Conservation (phyloP, 139 green algal genomes). For the Auxenochlorella pyrenoidosa region DNA sequence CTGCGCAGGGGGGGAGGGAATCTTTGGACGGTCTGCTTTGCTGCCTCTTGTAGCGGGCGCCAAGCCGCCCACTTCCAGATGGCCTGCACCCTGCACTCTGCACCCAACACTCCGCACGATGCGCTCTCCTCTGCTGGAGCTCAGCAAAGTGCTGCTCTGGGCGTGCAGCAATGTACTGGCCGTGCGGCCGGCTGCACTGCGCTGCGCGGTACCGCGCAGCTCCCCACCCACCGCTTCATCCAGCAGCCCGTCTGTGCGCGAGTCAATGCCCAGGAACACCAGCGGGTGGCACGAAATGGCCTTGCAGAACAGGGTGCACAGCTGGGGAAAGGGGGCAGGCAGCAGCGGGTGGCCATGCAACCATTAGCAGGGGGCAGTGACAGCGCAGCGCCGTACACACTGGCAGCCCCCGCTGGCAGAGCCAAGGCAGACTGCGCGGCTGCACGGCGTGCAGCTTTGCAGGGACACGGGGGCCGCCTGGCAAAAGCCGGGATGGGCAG, state of each 20-base stretch:
- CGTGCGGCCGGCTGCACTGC: neutral
- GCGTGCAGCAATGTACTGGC: neutral
- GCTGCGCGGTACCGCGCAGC: neutral
- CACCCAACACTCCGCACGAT: too few relatives aligned
- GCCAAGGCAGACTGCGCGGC: neutral
- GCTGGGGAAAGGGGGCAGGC: neutral
- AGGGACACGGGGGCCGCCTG: neutral
- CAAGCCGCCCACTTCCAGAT: too few relatives aligned
- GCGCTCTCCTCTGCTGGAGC: too few relatives aligned
- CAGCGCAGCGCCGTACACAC: too few relatives aligned
- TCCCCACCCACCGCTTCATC: neutral
- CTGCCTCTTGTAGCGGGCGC: neutral
- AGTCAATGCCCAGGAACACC: neutral
- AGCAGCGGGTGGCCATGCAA: neutral
- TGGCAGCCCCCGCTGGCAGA: neutral
- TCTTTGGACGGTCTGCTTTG: too few relatives aligned
- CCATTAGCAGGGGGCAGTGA: neutral
- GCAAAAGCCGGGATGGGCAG: neutral
- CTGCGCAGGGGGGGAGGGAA: too few relatives aligned
- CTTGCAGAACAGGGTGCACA: neutral
- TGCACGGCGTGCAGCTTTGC: neutral
- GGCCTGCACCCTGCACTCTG: too few relatives aligned
- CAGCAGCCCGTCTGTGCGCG: neutral
- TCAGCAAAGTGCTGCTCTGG: too few relatives aligned
- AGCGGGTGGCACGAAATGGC: conserved; percentile 3